A percentile compares a stretch with the other conserved stretches of the same genome.
Conservation (phyloP, 805 yeast species). For the Sugiyamaella chiloensis region DNA sequence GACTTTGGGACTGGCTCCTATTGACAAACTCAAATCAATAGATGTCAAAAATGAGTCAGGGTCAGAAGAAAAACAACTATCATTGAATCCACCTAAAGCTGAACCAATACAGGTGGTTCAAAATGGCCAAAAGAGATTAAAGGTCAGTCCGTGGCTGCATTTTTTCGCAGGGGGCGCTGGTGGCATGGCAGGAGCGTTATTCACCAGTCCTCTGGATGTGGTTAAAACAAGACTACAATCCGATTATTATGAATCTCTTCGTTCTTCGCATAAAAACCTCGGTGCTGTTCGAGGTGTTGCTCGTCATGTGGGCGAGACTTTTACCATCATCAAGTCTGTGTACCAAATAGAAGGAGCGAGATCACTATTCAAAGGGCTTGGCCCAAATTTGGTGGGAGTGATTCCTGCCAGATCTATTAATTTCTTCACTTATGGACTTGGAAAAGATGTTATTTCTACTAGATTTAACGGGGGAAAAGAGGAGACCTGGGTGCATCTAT, state of each 20-base stretch:
- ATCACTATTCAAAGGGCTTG: constrained; percentile 90
- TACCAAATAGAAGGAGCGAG: constrained; percentile 75
- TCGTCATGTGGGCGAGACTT: constrained; percentile 80
- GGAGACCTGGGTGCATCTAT: constrained; percentile 77
- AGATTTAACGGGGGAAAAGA: constrained; percentile 72
- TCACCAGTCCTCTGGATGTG: constrained; percentile 93
- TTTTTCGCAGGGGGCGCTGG: constrained; percentile 59
- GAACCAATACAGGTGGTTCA: too few relatives aligned
- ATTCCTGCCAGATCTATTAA: constrained; percentile 97
- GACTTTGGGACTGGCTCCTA: too few relatives aligned
- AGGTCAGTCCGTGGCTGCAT: constrained; percentile 48
- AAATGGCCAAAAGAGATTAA: constrained; percentile 12
- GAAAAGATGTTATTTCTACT: constrained; percentile 69
- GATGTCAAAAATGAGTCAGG: too few relatives aligned
- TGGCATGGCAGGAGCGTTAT: constrained; percentile 96
- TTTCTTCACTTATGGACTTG: constrained; percentile 94
- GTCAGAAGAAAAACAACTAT: too few relatives aligned
- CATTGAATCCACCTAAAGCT: too few relatives aligned
- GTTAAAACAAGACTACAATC: constrained; percentile 94
- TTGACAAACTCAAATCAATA: too few relatives aligned
- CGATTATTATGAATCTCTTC: constrained; percentile 53
- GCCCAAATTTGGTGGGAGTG: constrained; percentile 95
- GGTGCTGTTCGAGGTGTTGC: constrained; percentile 44
- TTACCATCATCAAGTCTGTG: constrained; percentile 63
- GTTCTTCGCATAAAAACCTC: constrained; percentile 7